phyloP scores from a whole-genome alignment of 495 filamentous ascomycete species.

The Rhypophila decipiens region DNA sequence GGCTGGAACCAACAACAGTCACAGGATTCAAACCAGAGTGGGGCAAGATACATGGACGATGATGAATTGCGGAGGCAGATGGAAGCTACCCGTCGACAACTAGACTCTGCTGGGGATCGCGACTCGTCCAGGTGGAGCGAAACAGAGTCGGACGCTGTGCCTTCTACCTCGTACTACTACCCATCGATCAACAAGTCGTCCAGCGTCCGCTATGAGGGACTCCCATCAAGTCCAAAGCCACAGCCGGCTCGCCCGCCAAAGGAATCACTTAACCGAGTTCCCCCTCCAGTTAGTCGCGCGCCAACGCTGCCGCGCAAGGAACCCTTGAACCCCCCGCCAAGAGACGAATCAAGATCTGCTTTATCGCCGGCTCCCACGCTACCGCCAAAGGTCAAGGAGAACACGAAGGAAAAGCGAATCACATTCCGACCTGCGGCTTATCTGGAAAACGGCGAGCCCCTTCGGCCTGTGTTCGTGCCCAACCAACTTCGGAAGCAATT shows the following conservation, averaged over 20 bases:
- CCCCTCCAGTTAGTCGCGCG: slow-evolving; percentile 1
- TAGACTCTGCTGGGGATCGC: slow-evolving; percentile 28
- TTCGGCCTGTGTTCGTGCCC: slow-evolving; percentile 85
- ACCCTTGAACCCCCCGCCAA: slow-evolving; percentile 1
- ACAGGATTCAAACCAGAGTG: slow-evolving; percentile 6
- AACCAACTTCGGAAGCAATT: slow-evolving; percentile 65
- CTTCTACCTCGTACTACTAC: slow-evolving; percentile 35
- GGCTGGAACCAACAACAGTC: slow-evolving; percentile 54
- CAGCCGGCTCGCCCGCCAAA: slow-evolving; percentile 29
- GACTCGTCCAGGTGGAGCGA: not conserved
- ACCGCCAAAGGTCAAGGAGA: slow-evolving; percentile 31
- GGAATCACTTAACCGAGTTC: not conserved
- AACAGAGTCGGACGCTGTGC: not conserved
- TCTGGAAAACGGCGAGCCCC: slow-evolving; percentile 77
- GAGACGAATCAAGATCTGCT: not conserved
- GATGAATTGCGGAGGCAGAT: slow-evolving; percentile 43
- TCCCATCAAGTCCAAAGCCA: slow-evolving; percentile 7
- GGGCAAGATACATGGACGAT: slow-evolving; percentile 26
- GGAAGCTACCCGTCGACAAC: slow-evolving; percentile 35
- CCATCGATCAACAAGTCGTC: slow-evolving; percentile 42
- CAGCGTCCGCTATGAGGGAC: slow-evolving; percentile 33
- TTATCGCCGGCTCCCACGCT: slow-evolving; percentile 22
- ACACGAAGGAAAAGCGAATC: slow-evolving; percentile 20
- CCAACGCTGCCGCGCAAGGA: slow-evolving; percentile 22
- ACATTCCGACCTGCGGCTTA: slow-evolving; percentile 83